Conservation (phyloP, 2,329 filamentous ascomycete species). For the Xylaria sp. region DNA sequence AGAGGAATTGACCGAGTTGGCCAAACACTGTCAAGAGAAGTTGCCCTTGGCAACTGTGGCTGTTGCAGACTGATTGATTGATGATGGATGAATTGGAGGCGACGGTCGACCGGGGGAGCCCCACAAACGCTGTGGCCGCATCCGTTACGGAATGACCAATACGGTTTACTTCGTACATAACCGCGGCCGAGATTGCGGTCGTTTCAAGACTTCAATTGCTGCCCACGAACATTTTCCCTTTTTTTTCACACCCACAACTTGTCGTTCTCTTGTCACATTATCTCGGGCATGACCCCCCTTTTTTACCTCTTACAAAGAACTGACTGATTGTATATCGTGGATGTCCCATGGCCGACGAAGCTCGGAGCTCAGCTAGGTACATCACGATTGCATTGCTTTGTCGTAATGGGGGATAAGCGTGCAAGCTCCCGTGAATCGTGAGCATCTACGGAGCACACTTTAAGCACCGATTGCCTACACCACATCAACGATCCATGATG, state of each 20-base stretch:
- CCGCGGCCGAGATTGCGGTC: conserved; percentile 18
- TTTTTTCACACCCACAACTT: neutral
- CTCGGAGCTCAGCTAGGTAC: neutral
- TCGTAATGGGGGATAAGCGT: no score
- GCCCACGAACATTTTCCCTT: conserved; percentile 1
- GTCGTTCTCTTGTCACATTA: neutral
- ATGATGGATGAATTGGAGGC: neutral
- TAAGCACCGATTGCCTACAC: no score
- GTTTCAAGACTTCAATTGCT: conserved; percentile 17
- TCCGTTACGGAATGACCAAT: neutral
- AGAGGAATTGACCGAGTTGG: neutral
- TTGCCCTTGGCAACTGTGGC: neutral
- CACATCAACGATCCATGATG: no score
- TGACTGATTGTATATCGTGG: neutral
- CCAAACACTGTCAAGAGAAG: no score
- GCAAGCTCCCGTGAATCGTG: neutral
- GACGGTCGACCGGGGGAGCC: neutral
- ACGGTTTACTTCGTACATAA: neutral
- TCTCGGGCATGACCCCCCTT: neutral
- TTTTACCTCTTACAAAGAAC: neutral
- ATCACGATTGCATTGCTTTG: neutral
- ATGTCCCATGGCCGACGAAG: no score
- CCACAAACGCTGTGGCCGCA: neutral
- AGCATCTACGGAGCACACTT: no score
- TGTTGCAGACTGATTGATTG: neutral